Evolutionary conservation across 2,329 filamentous ascomycete genomes (phyloP), one percentile per base, ranked within the genome.

Genomic region (Aspergillus tamarii): DNA sequence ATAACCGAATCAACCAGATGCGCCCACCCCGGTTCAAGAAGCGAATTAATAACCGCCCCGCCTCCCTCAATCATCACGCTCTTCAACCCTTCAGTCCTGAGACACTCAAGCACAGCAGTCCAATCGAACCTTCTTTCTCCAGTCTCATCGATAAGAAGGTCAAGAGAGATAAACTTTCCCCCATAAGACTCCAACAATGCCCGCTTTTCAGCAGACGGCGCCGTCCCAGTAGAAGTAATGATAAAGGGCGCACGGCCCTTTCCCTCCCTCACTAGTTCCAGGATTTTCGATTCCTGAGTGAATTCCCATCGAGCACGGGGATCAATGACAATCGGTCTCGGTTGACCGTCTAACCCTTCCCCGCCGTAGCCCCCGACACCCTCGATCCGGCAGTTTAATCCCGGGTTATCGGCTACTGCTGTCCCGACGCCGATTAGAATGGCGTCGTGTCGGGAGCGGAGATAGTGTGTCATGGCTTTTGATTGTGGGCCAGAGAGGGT

Each of bases 51-150:
- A 34, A 97, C 87, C 16, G 83, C 81, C 0, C 86, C 93, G 3
- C 94, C 94, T 0, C 94, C 94, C 74, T 97, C 94, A 46, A 97
- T 84, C 94, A 97, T 97, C 59, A 97, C 83, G 74, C 92, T 96
- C 46, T 75, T 73, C 21, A 96, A 77, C 1, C 88, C 88, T 68
- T 90, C 82, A 1, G 69, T 72, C 23, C 72, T 76, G 32, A 96
- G 75, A 3, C 79, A 77, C 16, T 74, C 73, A 19, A 95, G 77
- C 5, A 95, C 82, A 34, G 82, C 80, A 1, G 70, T 73, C 92
- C 92, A 96, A 34, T 83, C 76, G 64, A 78, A 70, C 6, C 60
- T 61, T 41, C 70, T 66, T 9, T 64, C 64, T 4, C 68, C 65
- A 16, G 58, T 57, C 5, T 65, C 65, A 0, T 59, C 34, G 8